phyloP scores from a whole-genome alignment of 176 grass and related monocot species.

The Musa schizocarpa region DNA sequence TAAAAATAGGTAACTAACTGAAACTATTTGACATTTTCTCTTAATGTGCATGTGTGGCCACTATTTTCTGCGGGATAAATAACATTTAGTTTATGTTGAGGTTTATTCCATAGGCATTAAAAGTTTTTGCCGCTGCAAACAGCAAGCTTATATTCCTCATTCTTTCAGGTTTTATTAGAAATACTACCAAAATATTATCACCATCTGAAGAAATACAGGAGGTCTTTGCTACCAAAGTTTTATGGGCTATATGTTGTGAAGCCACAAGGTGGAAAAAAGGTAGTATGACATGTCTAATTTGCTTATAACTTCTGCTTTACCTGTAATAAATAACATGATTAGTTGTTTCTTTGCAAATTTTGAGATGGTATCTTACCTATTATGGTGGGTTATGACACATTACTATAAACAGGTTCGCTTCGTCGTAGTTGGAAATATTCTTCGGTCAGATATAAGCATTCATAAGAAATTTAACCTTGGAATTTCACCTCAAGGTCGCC shows the following conservation, averaged over 20 bases:
- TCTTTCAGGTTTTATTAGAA: slow-evolving; percentile 11
- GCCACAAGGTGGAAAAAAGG: slow-evolving; percentile 13
- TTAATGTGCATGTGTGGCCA: neutral
- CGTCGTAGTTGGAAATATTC: neutral
- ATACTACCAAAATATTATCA: slow-evolving; percentile 14
- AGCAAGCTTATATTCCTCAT: neutral
- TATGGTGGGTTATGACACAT: neutral
- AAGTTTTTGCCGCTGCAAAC: neutral
- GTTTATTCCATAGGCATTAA: neutral
- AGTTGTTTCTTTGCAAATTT: neutral
- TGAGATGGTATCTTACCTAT: neutral
- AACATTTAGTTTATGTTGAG: neutral
- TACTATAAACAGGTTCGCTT: slow-evolving; percentile 1
- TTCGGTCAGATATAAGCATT: slow-evolving; percentile 14
- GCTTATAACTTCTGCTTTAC: neutral
- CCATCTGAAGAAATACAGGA: slow-evolving; percentile 5
- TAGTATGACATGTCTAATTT: neutral
- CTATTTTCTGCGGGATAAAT: neutral
- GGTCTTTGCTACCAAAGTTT: slow-evolving; percentile 14
- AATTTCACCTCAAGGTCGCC: neutral
- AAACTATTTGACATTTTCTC: neutral
- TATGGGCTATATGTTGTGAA: slow-evolving; percentile 20
- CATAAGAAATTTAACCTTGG: slow-evolving; percentile 7
- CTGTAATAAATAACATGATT: neutral
- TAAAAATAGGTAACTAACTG: neutral